A percentile compares a stretch with the other conserved stretches of the same genome.
phyloP scores from a whole-genome alignment of 106 monocot genomes.

The Allium sativum region DNA sequence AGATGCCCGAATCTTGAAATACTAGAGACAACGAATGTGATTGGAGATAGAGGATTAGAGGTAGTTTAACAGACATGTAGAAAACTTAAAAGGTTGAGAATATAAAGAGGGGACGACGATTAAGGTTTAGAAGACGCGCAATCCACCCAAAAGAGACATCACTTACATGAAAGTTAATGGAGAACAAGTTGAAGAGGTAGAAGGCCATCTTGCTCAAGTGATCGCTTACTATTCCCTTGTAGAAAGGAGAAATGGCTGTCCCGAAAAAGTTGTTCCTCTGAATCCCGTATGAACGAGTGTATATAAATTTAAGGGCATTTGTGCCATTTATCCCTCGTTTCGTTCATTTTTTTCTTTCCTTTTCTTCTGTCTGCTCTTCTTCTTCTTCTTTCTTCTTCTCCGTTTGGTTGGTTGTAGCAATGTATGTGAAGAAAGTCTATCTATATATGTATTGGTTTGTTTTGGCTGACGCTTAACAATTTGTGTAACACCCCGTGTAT shows the following conservation, averaged over 20 bases:
- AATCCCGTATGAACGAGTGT: constrained; percentile 5
- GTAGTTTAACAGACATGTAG: constrained; percentile 65
- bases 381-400: too few relatives aligned
- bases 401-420: constrained; percentile 19
- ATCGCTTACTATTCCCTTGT: constrained; percentile 93
- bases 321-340: neutral
- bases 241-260: constrained; percentile 52
- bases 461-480: neutral
- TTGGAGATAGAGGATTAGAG: constrained; percentile 76
- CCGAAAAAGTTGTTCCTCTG: constrained; percentile 42
- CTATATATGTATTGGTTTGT: constrained; percentile 12
- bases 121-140: constrained; percentile 82
- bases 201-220: constrained; percentile 54
- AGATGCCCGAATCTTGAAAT: constrained; percentile 79
- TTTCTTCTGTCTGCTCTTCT: neutral
- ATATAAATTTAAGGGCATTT: neutral
- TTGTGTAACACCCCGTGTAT: too few relatives aligned
- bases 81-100: constrained; percentile 59
- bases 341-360: neutral
- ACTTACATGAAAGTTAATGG: constrained; percentile 2
- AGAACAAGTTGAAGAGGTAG: neutral
- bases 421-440: constrained; percentile 25
- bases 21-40: constrained; percentile 85
- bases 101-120: constrained; percentile 89
- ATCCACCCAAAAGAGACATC: constrained; percentile 27